These are phyloP conservation scores for Carex parvula DNA, from an alignment of 176 grass and related monocot species.

Conservation along the genomic window DNA sequence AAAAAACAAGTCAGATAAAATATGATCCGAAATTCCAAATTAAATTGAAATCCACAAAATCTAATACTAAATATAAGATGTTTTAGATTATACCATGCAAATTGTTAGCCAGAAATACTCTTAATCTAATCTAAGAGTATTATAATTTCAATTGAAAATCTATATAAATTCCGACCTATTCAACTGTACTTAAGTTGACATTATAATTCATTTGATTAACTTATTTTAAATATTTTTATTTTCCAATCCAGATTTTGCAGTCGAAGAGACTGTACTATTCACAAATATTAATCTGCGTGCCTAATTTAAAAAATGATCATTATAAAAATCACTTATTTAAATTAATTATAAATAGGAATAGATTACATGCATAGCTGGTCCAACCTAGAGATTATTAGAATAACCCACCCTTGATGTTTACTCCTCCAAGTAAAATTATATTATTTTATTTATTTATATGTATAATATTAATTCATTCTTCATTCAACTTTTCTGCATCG, in stretches of 20 bases:
- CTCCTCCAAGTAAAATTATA: background rate
- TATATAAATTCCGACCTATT: background rate
- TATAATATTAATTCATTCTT: background rate
- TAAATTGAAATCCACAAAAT: no score
- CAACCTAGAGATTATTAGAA: background rate
- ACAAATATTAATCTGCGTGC: background rate
- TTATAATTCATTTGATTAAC: background rate
- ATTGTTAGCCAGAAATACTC: no score
- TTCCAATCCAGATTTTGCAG: no score
- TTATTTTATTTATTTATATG: background rate
- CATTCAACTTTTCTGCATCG: background rate
- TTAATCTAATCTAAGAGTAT: no score
- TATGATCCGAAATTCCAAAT: no score
- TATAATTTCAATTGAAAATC: background rate
- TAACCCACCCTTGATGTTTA: background rate
- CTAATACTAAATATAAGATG: no score
- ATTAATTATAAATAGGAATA: background rate
- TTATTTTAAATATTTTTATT: no score
- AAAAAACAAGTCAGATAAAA: no score
- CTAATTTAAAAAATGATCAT: background rate
- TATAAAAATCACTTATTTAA: background rate
- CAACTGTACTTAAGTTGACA: background rate
- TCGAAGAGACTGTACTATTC: background rate
- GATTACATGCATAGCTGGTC: background rate
- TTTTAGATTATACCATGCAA: no score